phyloP scores from a whole-genome alignment of 345 rosid species.

The Physaria fendleri region DNA sequence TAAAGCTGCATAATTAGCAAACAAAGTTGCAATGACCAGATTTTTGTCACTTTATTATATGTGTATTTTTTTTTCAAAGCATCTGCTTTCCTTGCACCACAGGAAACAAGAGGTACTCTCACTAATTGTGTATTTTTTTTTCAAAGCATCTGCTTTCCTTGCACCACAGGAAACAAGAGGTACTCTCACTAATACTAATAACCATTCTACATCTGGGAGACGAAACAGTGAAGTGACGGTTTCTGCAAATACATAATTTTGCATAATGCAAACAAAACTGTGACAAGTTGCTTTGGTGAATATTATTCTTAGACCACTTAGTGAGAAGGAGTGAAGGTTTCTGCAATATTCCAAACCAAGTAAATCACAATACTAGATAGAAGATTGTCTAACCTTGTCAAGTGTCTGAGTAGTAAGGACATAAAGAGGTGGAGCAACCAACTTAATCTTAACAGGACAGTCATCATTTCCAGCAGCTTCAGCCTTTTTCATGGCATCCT shows the following conservation, averaged over 20 bases:
- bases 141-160: not conserved
- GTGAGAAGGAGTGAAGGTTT: not conserved
- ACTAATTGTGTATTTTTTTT: not conserved
- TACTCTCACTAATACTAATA: too few relatives aligned
- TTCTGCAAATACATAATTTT: not conserved
- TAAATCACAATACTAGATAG: not conserved
- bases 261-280: not conserved
- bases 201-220: too few relatives aligned
- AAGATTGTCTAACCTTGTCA: constrained; percentile 63
- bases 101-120: too few relatives aligned
- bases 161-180: too few relatives aligned
- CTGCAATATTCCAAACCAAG: not conserved
- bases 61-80: not conserved
- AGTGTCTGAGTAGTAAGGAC: constrained; percentile 97
- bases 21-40: not conserved
- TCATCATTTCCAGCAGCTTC: constrained; percentile 88
- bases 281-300: not conserved
- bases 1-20: not conserved
- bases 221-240: too few relatives aligned
- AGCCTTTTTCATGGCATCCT: constrained; percentile 96
- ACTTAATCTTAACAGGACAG: constrained; percentile 91
- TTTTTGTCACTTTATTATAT: not conserved
- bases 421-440: constrained; percentile 97
- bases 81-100: not conserved
- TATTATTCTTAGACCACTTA: not conserved